Conservation (phyloP, 331 rosid genomes). For the Malus hybrid region DNA sequence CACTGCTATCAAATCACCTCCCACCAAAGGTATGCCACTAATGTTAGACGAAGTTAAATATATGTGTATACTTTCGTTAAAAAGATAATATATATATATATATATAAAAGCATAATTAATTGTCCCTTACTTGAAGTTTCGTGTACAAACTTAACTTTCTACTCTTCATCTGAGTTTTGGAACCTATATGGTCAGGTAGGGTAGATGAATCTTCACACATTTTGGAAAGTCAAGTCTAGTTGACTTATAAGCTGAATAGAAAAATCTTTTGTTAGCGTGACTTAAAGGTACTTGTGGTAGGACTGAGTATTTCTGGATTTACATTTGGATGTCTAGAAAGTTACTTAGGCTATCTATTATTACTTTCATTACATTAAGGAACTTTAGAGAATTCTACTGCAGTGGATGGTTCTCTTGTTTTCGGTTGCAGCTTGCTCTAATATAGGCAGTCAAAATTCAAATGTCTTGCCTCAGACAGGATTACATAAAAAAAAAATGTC, state of each 20-base stretch:
- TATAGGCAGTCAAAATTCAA: neutral
- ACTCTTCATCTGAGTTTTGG: neutral
- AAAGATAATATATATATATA: neutral
- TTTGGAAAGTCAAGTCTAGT: neutral
- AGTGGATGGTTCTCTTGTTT: neutral
- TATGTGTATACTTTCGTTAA: neutral
- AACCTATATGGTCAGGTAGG: neutral
- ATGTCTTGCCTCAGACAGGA: neutral
- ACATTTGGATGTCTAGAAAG: neutral
- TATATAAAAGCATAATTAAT: neutral
- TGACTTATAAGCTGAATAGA: neutral
- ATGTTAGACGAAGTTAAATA: neutral
- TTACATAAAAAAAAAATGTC: neutral
- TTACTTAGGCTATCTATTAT: neutral
- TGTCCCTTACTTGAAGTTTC: neutral
- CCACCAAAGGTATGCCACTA: conserved; percentile 79
- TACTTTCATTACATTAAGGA: neutral
- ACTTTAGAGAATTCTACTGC: neutral
- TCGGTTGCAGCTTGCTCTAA: neutral
- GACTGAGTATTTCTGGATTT: neutral
- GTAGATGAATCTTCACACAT: neutral
- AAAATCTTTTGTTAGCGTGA: neutral
- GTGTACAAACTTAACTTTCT: neutral
- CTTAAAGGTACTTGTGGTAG: neutral
- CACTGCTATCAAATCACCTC: conserved; percentile 80